Evolutionary conservation across 1,284 basidiomycete species (phyloP).

Genomic region (Puccinia coronata): DNA sequence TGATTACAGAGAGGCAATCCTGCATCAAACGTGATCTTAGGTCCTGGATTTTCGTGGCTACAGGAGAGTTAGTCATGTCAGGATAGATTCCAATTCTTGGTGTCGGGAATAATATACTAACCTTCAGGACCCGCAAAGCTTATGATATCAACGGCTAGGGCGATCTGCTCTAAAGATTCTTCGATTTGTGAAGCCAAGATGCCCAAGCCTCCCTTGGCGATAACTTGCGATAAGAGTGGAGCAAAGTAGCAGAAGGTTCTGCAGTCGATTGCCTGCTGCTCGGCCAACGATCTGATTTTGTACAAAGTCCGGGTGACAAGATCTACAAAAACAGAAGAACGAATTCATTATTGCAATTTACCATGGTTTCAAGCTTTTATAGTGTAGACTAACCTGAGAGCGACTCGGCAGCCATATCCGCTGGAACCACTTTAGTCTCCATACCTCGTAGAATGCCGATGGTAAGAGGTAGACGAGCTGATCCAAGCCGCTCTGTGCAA

Average conservation of each 20-base stretch:
- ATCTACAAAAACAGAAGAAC: conserved; percentile 60
- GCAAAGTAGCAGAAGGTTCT: conserved; percentile 80
- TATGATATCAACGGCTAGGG: conserved; percentile 80
- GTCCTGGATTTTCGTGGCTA: conserved; percentile 53
- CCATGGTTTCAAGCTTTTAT: background rate
- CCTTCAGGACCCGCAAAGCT: conserved; percentile 83
- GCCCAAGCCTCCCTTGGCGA: conserved; percentile 70
- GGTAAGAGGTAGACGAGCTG: conserved; percentile 28
- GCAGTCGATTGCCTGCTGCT: conserved; percentile 78
- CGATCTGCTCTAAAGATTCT: conserved; percentile 80
- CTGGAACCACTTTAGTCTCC: conserved; percentile 69
- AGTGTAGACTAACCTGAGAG: conserved; percentile 36
- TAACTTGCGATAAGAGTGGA: conserved; percentile 74
- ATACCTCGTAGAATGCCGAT: conserved; percentile 75
- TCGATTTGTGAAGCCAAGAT: conserved; percentile 67
- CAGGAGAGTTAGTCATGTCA: background rate
- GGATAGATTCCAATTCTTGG: background rate
- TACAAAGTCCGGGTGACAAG: conserved; percentile 84
- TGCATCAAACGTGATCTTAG: conserved; percentile 63
- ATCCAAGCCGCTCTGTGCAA: conserved; percentile 44
- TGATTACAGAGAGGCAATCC: conserved; percentile 74
- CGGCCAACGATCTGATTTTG: conserved; percentile 77
- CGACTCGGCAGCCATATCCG: conserved; percentile 72
- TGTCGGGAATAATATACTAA: conserved; percentile 59
- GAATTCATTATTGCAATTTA: background rate